Conservation (phyloP, 768 basidiomycete genomes). For the Leucosporidium creatinivorum region DNA sequence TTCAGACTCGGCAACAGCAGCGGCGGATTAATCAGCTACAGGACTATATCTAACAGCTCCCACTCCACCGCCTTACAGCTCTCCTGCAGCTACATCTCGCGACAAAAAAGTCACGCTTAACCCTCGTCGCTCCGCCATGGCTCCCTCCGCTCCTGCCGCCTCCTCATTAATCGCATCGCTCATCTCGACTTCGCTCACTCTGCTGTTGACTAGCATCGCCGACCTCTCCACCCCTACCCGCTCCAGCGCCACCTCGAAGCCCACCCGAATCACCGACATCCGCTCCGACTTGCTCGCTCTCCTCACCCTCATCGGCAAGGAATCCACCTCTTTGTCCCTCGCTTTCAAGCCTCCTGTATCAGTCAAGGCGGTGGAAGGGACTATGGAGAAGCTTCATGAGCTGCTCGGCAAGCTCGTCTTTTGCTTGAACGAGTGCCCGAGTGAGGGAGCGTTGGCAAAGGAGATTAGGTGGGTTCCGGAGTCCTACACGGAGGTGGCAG, state of each 20-base stretch:
- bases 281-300: constrained; percentile 12
- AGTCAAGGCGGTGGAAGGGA: neutral
- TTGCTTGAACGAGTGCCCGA: neutral
- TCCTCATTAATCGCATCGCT: too few relatives aligned
- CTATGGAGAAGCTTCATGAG: constrained; percentile 11
- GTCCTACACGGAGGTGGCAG: neutral
- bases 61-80: too few relatives aligned
- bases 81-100: too few relatives aligned
- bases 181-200: too few relatives aligned
- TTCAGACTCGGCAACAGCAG: too few relatives aligned
- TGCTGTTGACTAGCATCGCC: neutral
- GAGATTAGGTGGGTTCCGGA: constrained; percentile 1
- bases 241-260: neutral
- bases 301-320: constrained; percentile 1
- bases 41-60: too few relatives aligned
- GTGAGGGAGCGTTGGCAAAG: neutral
- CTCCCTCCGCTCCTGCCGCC: too few relatives aligned
- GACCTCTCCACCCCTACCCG: neutral
- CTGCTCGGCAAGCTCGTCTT: constrained; percentile 10
- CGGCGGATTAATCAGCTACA: too few relatives aligned
- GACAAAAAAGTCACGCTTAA: too few relatives aligned
- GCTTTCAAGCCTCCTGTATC: constrained; percentile 20
- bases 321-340: constrained; percentile 16
- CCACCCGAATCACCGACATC: constrained; percentile 6
- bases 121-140: too few relatives aligned